Evolutionary conservation across 2,329 filamentous ascomycete species (phyloP).

Genomic region (Exutisphaerella laricina): DNA sequence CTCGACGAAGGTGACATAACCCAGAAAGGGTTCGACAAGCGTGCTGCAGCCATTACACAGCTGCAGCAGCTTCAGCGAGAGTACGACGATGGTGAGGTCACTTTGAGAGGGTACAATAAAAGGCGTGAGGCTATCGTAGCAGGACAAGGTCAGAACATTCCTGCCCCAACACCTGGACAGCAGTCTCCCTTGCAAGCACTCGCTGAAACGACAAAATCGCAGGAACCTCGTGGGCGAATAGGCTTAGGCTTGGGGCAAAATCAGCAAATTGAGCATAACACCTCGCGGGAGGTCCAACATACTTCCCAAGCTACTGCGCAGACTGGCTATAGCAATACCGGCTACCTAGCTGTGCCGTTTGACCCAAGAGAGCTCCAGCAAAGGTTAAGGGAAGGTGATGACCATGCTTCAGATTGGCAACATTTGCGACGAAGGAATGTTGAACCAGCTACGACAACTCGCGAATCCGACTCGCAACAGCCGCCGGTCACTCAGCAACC

Average conservation of each 20-base stretch:
- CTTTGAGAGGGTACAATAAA: constrained; percentile 1
- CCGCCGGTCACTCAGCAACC: constrained; percentile 1
- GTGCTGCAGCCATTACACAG: background rate
- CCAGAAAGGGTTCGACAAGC: constrained; percentile 1
- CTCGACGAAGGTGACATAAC: constrained; percentile 2
- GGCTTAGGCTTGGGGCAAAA: too few relatives aligned
- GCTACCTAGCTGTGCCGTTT: constrained; percentile 22
- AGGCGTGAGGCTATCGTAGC: constrained; percentile 1
- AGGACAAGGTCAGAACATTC: background rate
- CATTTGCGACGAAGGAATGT: constrained; percentile 20
- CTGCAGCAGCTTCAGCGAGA: constrained; percentile 1
- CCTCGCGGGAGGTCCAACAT: too few relatives aligned
- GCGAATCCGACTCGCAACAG: constrained; percentile 6
- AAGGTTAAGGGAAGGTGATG: constrained; percentile 9
- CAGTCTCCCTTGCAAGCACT: background rate
- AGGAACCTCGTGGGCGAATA: background rate
- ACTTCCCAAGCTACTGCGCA: too few relatives aligned
- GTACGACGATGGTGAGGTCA: background rate
- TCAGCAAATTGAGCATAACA: too few relatives aligned
- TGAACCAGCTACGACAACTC: constrained; percentile 1
- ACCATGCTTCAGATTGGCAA: constrained; percentile 22
- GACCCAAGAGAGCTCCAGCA: constrained; percentile 15
- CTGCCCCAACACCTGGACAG: background rate
- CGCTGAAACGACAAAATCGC: background rate
- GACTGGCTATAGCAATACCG: constrained; percentile 12